Conservation (phyloP, 495 filamentous ascomycete genomes). For the Lepraria neglecta region DNA sequence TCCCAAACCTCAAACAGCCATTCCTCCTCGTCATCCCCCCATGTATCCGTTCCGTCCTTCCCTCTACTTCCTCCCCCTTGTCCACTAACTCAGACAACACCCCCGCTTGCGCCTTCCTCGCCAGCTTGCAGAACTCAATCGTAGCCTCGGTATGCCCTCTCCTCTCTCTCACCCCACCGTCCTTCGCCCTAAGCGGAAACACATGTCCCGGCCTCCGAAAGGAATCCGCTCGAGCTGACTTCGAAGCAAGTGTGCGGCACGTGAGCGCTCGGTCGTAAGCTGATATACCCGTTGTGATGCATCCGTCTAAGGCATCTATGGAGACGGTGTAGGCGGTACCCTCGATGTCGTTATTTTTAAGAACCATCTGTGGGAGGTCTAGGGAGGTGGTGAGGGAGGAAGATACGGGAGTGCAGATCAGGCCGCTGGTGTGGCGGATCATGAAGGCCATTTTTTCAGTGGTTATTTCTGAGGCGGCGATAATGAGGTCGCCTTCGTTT, state of each 20-base stretch:
- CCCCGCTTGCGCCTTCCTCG: too few species aligned
- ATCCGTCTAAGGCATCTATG: conserved; percentile 65
- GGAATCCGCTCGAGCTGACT: conserved; percentile 44
- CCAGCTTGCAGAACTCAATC: conserved; percentile 44
- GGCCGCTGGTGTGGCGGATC: conserved; percentile 62
- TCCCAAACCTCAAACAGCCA: too few species aligned
- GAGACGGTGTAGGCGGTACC: conserved; percentile 88
- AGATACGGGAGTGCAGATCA: not conserved
- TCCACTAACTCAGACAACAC: too few species aligned
- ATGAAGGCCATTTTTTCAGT: conserved; percentile 91
- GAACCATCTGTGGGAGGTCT: conserved; percentile 74
- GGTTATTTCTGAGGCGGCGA: conserved; percentile 80
- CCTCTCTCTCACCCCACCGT: conserved; percentile 73
- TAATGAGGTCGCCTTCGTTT: conserved; percentile 97
- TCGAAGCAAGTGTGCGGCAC: conserved; percentile 70
- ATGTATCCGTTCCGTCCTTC: too few species aligned
- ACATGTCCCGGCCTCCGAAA: conserved; percentile 88
- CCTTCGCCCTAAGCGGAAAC: conserved; percentile 71
- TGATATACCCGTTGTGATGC: conserved; percentile 81
- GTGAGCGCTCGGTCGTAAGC: conserved; percentile 82
- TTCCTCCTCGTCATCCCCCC: too few species aligned
- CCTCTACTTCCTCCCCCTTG: too few species aligned
- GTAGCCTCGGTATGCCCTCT: conserved; percentile 90
- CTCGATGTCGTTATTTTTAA: conserved; percentile 72
- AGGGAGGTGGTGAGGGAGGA: conserved; percentile 38